These are phyloP conservation scores for Cladophialophora exuberans DNA, from an alignment of 2,329 filamentous ascomycete genomes.

Conservation along the genomic window DNA sequence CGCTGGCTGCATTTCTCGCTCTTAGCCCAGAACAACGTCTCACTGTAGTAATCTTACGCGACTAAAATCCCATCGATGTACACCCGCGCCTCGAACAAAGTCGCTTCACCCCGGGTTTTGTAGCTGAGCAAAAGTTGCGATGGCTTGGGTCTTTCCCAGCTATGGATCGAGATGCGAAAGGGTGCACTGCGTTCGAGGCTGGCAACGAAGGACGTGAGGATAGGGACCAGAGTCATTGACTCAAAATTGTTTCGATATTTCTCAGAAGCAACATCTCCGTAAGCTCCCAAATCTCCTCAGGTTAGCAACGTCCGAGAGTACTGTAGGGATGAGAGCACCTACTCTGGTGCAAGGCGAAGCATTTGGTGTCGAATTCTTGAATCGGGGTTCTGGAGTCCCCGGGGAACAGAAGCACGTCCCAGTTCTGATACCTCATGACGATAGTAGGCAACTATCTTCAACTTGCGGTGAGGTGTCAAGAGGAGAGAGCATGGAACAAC, in stretches of 20 bases:
- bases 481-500: neutral
- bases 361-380: conserved; percentile 81
- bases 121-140: conserved; percentile 61
- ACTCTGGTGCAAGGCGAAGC: conserved; percentile 64
- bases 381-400: conserved; percentile 68
- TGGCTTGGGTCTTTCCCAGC: conserved; percentile 66
- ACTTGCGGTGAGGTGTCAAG: neutral
- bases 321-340: conserved; percentile 39
- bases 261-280: neutral
- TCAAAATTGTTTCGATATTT: conserved; percentile 22
- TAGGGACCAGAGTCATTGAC: conserved; percentile 55
- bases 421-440: conserved; percentile 81
- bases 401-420: conserved; percentile 84
- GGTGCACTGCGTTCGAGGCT: conserved; percentile 61
- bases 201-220: conserved; percentile 72
- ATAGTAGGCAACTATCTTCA: neutral
- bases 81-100: conserved; percentile 68
- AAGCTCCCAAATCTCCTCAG: conserved; percentile 6
- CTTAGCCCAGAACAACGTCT: conserved; percentile 1
- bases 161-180: conserved; percentile 76
- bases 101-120: conserved; percentile 59
- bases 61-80: conserved; percentile 69
- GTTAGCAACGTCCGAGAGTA: neutral
- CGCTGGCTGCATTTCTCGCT: conserved; percentile 7
- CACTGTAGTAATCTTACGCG: conserved; percentile 53